Conservation (phyloP, 805 yeast genomes). For the Cyberlindnera xylosilytica region DNA sequence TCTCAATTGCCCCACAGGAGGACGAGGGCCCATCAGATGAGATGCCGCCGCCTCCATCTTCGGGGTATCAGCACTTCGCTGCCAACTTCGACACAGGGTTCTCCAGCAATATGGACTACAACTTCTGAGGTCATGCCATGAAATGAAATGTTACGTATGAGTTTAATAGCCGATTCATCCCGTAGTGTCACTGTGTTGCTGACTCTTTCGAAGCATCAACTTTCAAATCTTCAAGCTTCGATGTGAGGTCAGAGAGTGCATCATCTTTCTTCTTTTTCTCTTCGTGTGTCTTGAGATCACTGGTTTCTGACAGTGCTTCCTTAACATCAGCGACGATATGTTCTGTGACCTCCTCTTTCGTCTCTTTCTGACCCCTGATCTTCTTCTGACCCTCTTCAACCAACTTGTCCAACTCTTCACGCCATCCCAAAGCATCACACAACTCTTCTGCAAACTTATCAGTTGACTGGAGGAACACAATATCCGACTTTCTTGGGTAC, state of each 20-base stretch:
- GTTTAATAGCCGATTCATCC: too few relatives aligned
- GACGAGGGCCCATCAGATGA: background rate
- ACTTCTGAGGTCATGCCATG: background rate
- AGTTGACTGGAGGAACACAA: constrained; percentile 57
- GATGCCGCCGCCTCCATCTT: background rate
- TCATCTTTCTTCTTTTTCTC: constrained; percentile 5
- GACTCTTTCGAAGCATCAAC: too few relatives aligned
- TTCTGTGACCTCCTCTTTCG: constrained; percentile 25
- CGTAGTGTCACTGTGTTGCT: background rate
- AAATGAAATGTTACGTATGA: background rate
- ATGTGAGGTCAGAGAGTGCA: constrained; percentile 2
- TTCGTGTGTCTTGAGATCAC: constrained; percentile 1
- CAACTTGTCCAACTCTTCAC: constrained; percentile 18
- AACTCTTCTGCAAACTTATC: constrained; percentile 60
- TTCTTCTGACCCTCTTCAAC: constrained; percentile 14
- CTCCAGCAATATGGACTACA: background rate
- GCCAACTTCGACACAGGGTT: background rate
- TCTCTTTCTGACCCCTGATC: constrained; percentile 1
- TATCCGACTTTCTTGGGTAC: constrained; percentile 56
- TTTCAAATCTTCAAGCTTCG: constrained; percentile 3
- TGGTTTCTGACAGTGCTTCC: constrained; percentile 21
- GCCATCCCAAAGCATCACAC: constrained; percentile 63
- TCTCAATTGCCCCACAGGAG: background rate
- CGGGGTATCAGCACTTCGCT: background rate
- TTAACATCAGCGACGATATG: constrained; percentile 27